These are phyloP conservation scores for Yamadazyma dendronema DNA, from an alignment of 1,139 yeast genomes.

Conservation along the genomic window DNA sequence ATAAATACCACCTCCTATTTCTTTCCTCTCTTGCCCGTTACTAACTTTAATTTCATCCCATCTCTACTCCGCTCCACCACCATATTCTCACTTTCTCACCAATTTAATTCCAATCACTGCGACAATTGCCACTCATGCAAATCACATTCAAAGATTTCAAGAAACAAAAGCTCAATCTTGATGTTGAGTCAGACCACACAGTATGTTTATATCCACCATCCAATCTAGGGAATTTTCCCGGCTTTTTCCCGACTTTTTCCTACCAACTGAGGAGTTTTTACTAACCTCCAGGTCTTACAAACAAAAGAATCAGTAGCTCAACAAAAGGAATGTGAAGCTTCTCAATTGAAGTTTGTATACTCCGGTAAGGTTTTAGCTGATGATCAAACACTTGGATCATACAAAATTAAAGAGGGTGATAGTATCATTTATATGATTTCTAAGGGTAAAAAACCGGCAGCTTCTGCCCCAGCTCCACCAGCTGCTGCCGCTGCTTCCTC, in stretches of 20 bases:
- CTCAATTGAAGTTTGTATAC: slow-evolving; percentile 84
- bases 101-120: background rate
- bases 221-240: background rate
- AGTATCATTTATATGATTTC: slow-evolving; percentile 91
- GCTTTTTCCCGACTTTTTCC: background rate
- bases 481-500: slow-evolving; percentile 24
- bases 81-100: background rate
- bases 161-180: slow-evolving; percentile 82
- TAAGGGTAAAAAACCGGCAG: slow-evolving; percentile 35
- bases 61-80: background rate
- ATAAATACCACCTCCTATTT: too few relatives aligned
- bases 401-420: slow-evolving; percentile 83
- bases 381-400: slow-evolving; percentile 68
- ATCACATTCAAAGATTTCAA: slow-evolving; percentile 87
- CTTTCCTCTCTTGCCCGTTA: too few relatives aligned
- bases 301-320: slow-evolving; percentile 75
- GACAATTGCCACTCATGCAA: slow-evolving; percentile 51
- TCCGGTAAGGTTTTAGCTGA: slow-evolving; percentile 90
- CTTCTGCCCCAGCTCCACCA: slow-evolving; percentile 15
- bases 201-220: slow-evolving; percentile 39
- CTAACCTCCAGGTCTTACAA: slow-evolving; percentile 46
- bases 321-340: slow-evolving; percentile 65
- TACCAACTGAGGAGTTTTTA: background rate
- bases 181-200: slow-evolving; percentile 66
- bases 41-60: too few relatives aligned